Base-by-base conservation (phyloP, 345 rosid species). In the Euclidium syriacum region DNA sequence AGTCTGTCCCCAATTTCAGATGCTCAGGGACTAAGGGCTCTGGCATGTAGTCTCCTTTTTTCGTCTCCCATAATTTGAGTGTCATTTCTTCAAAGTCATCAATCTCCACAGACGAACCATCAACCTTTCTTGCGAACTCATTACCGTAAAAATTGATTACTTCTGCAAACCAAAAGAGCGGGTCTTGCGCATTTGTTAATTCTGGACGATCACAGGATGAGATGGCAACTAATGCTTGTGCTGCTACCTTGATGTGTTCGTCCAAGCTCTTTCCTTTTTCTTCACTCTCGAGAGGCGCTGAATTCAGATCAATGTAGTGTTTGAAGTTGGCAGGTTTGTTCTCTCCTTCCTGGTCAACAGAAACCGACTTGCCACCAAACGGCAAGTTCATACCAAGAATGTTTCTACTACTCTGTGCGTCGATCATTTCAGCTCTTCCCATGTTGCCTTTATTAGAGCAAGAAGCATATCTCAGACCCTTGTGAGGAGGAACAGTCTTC, bases 41-140 rank as follows among this genome's bases (percentile, higher is more conserved):
- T 25, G 98, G 95, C 83, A 85, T 80, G 81, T 83, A 90, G 22
- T 87, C 96, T 61, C 82, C 61, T 33, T 66, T 66, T 71, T 72
- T 63, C 0, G 71, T 65, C 50, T 74, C 80, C 38, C 53, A 32
- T 78, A 88, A 16, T 54, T 70, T 83, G 62, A 88, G 65, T 15
- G 94, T 85, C 82, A 79, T 80, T 42, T 64, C 68, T 83, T 84
- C 96, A 16, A 88, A 84, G 71, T 76, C 72, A 62, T 88, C 96
- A 53, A 84, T 59, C 49, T 51, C 80, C 8, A 68, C 72, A 9
- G 75, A 57, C 5, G 76, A 58, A 43, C 41, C 50, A 33, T 65
- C 42, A 34, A 52, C n/a, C 18, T 42, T 58, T 52, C 48, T 64
- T 58, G 39, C 46, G 10, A 32, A 32, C 42, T 71, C 41, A 33